Evolutionary conservation across 768 basidiomycete genomes (phyloP).

Genomic region (Rhodotorula paludigena): DNA sequence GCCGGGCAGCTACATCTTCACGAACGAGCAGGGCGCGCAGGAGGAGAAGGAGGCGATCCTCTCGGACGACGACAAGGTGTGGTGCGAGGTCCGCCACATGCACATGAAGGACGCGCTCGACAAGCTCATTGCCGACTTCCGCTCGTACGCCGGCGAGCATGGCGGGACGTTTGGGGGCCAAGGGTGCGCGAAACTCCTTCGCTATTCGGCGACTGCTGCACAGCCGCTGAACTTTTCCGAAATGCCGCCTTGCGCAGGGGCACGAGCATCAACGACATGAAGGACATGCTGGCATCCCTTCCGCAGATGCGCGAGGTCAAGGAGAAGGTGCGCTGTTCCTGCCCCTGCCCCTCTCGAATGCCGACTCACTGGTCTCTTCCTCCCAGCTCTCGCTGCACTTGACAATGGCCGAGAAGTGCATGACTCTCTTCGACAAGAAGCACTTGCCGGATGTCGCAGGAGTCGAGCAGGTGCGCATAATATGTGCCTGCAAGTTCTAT

Average conservation of each 20-base stretch:
- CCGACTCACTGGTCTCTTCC: neutral
- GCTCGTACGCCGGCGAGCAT: constrained; percentile 86
- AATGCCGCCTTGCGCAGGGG: constrained; percentile 55
- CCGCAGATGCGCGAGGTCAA: constrained; percentile 93
- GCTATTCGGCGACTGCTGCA: too few species aligned
- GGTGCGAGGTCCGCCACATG: constrained; percentile 89
- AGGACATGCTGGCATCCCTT: constrained; percentile 92
- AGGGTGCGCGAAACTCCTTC: constrained; percentile 11
- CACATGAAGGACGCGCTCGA: constrained; percentile 99
- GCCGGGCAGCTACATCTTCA: constrained; percentile 75
- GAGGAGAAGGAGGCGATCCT: constrained; percentile 84
- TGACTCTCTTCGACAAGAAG: constrained; percentile 83
- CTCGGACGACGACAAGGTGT: constrained; percentile 81
- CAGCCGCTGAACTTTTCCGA: too few species aligned
- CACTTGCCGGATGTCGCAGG: constrained; percentile 75
- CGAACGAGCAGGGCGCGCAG: constrained; percentile 71
- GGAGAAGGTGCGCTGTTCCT: constrained; percentile 63
- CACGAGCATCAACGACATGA: constrained; percentile 92
- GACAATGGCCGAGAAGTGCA: constrained; percentile 96
- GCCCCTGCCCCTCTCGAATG: neutral
- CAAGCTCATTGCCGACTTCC: constrained; percentile 93
- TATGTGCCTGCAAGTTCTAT: neutral
- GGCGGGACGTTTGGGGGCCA: constrained; percentile 85
- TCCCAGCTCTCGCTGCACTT: constrained; percentile 86
- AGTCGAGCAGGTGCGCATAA: constrained; percentile 73